These are phyloP conservation scores for Backusella macrospora DNA, from an alignment of 192 early-diverging fungal genomes.

Conservation along the genomic window DNA sequence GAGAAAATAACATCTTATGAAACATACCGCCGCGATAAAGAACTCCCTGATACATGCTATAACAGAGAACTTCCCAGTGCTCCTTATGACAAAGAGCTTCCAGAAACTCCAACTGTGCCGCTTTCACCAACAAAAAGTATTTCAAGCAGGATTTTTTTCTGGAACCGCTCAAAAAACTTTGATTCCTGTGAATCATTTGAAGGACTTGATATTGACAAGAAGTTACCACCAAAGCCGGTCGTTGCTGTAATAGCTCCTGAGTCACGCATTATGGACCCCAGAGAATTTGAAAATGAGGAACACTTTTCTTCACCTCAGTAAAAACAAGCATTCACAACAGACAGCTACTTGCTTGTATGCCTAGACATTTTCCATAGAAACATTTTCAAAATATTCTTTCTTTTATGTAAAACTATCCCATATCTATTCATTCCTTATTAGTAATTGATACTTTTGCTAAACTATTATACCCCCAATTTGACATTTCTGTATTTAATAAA, in stretches of 20 bases:
- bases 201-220: not conserved
- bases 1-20: not conserved
- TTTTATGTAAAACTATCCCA: slow-evolving; percentile 1
- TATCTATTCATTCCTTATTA: not conserved
- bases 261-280: not conserved
- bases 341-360: not conserved
- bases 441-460: not conserved
- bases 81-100: not conserved
- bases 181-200: not conserved
- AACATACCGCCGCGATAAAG: not conserved
- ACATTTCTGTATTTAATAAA: slow-evolving; percentile 6
- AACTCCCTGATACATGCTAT: not conserved
- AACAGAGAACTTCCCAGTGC: not conserved
- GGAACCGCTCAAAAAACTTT: not conserved
- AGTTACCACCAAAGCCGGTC: not conserved
- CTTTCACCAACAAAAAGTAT: slow-evolving; percentile 2
- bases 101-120: not conserved
- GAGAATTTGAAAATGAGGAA: slow-evolving; percentile 10
- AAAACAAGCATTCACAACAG: not conserved
- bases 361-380: not conserved
- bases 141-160: slow-evolving; percentile 3
- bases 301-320: not conserved
- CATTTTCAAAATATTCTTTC: not conserved
- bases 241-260: not conserved
- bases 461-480: not conserved